Evolutionary conservation across 2,329 filamentous ascomycete species (phyloP), one percentile per base, ranked within the genome.

Genomic region (Diaporthe destruens): DNA sequence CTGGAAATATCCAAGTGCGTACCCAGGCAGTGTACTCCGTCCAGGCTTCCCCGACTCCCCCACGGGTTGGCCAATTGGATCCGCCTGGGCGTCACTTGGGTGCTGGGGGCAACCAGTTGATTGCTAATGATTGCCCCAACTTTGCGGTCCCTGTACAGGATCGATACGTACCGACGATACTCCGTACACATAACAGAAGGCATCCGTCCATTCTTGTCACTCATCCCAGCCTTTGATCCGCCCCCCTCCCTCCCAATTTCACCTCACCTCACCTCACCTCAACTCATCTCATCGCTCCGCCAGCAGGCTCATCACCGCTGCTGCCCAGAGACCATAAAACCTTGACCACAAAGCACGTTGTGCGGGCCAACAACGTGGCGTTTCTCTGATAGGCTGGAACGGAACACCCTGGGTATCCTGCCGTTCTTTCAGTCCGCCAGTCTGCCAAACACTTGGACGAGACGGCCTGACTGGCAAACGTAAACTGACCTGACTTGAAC

Each of bases 391-490:
- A 49, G 42, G 49, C 59, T 49, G 59, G 42, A 63, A 63, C 18
- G 29, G 29, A 29, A 29, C 29, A 29, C 29, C 29, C 29, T 29
- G 5, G 29, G 29, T 29, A 29, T 29, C 29, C 29, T 29, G 29
- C 29, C 29, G 29, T 29, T 29, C 57, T 42, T 29, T 29, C 57
- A 25, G 57, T 34, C 25, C 7, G 25, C 18, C 59, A 8, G 53
- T 29, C 29, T 29, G 51, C 25, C 36, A 39, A 39, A 39, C 18
- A 29, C 34, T 18, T 65, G 59, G 20, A 49, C 59, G 59, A 65
- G 59, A 65, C 59, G 59, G 59, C 42, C 59, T 65, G 42, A 65
- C 25, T 63, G 59, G n/a, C n/a, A n/a, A n/a, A n/a, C n/a, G 42
- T 42, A 59, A 29, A 55, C 56, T 59, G 56, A 65, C 59, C 59